Percentiles rank a stretch among this genome's conserved stretches.
Evolutionary conservation across 345 rosid species (phyloP).

Genomic region (Populus simonii): DNA sequence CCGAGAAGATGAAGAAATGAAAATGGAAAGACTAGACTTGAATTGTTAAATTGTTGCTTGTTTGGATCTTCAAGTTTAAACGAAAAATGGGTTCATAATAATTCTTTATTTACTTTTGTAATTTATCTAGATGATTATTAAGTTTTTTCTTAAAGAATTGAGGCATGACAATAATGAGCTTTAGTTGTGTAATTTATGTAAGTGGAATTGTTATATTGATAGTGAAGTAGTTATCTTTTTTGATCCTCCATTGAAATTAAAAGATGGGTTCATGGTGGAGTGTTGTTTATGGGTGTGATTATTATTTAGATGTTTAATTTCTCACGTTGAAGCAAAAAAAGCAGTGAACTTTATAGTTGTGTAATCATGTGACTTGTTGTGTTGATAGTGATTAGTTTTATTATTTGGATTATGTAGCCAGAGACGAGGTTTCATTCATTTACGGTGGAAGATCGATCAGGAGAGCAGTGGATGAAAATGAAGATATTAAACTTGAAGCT

Average conservation of each 20-base stretch:
- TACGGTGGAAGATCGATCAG: constrained; percentile 51
- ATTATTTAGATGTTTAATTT: neutral
- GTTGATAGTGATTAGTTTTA: neutral
- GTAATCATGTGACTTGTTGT: neutral
- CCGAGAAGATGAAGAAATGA: neutral
- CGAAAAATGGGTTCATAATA: neutral
- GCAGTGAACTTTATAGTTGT: neutral
- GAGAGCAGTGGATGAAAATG: constrained; percentile 51
- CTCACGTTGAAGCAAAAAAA: neutral
- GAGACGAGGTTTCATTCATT: constrained; percentile 49
- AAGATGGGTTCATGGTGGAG: neutral
- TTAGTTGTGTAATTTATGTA: neutral
- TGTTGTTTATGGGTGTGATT: neutral
- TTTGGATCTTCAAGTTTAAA: neutral
- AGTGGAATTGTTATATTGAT: neutral
- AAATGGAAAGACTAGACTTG: neutral
- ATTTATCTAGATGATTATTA: neutral
- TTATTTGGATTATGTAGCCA: constrained; percentile 36
- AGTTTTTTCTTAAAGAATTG: too few relatives aligned
- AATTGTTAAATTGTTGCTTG: neutral
- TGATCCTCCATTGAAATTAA: neutral
- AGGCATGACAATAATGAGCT: neutral
- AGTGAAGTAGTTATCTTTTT: neutral
- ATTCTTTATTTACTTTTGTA: too few relatives aligned
- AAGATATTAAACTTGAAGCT: constrained; percentile 52